A percentile compares a stretch with the other conserved stretches of the same genome.
These are phyloP conservation scores for Discostella stelligera DNA, from an alignment of 352 stramenopile species.

Conservation along the genomic window DNA sequence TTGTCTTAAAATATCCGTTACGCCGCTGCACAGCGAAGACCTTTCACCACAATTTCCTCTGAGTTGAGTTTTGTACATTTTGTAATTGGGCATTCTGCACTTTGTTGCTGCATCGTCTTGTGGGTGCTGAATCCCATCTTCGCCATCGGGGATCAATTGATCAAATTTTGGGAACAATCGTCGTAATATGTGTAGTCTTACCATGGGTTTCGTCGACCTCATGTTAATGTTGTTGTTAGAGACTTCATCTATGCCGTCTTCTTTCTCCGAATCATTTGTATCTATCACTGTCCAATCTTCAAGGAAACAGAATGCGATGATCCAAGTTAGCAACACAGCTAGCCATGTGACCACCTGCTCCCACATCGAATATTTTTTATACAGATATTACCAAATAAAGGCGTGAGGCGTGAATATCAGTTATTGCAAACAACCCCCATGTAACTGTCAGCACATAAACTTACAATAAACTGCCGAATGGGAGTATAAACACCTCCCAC, in stretches of 20 bases:
- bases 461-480: slow-evolving; percentile 34
- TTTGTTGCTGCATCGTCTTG: neutral
- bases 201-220: slow-evolving; percentile 21
- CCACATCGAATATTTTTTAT: too few species aligned
- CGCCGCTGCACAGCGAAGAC: slow-evolving; percentile 1
- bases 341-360: slow-evolving; percentile 28
- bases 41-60: neutral
- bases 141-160: slow-evolving; percentile 5
- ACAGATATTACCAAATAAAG: too few species aligned
- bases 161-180: slow-evolving; percentile 25
- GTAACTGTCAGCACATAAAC: neutral
- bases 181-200: slow-evolving; percentile 20
- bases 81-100: slow-evolving; percentile 22
- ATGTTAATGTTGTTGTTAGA: neutral
- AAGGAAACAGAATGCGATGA: slow-evolving; percentile 32
- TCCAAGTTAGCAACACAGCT: slow-evolving; percentile 24
- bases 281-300: slow-evolving; percentile 44
- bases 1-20: slow-evolving; percentile 17
- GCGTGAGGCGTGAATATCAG: too few species aligned
- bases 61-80: slow-evolving; percentile 34
- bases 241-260: slow-evolving; percentile 11
- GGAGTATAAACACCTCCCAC: slow-evolving; percentile 36
- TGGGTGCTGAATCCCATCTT: slow-evolving; percentile 8
- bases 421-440: neutral
- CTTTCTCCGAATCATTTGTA: slow-evolving; percentile 26